Evolutionary conservation across 2,329 filamentous ascomycete species (phyloP).

Genomic region (Elsinoe australis): DNA sequence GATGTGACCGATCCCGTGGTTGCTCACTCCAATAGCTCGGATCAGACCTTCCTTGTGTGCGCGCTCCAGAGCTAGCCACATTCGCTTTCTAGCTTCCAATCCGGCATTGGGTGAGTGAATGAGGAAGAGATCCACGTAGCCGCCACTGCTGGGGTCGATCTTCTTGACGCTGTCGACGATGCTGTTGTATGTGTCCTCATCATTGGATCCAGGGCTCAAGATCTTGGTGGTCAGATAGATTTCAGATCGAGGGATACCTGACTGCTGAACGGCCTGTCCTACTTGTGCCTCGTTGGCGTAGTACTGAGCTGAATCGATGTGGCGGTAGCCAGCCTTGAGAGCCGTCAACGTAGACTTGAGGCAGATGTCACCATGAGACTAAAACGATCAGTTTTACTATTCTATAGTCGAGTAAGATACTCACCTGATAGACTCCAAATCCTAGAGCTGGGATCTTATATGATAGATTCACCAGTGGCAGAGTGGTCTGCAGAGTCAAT

Average conservation of each 20-base stretch:
- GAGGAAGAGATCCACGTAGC: conserved; percentile 64
- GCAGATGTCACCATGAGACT: conserved; percentile 47
- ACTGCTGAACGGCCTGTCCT: conserved; percentile 53
- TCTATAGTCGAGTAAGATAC: not conserved
- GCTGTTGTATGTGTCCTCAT: conserved; percentile 53
- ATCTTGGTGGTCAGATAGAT: conserved; percentile 68
- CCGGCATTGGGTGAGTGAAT: conserved; percentile 58
- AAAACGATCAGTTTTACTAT: not conserved
- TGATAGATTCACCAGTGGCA: conserved; percentile 45
- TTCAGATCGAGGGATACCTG: conserved; percentile 49
- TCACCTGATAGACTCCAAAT: conserved; percentile 57
- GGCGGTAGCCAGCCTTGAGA: conserved; percentile 51
- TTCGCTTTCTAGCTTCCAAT: conserved; percentile 47
- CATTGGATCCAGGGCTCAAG: conserved; percentile 44
- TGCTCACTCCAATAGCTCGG: conserved; percentile 64
- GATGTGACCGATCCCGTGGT: conserved; percentile 60
- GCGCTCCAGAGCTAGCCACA: conserved; percentile 61
- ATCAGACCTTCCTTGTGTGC: conserved; percentile 52
- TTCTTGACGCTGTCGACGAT: conserved; percentile 56
- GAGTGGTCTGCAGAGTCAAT: conserved; percentile 41
- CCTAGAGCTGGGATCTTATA: conserved; percentile 58
- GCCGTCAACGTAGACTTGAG: conserved; percentile 52
- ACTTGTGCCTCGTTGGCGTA: conserved; percentile 64
- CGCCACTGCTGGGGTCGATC: conserved; percentile 45
- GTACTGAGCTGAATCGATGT: conserved; percentile 61